Base-by-base conservation (phyloP, 164 flowering plant genomes). In the Akebia trifoliata region DNA sequence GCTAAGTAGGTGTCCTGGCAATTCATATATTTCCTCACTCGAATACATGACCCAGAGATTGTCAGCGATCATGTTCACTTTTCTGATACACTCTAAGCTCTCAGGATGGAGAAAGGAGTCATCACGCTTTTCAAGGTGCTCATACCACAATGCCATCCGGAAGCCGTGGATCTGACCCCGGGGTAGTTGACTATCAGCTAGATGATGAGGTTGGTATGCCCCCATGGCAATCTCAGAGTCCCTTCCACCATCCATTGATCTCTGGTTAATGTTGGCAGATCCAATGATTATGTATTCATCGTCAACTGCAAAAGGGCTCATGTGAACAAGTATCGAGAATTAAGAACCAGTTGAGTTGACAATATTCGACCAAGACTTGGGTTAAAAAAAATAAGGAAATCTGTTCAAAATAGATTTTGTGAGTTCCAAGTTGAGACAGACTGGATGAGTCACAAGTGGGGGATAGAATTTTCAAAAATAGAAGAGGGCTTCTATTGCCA, bases 161-260 rank as follows among this genome's bases (percentile, higher is more conserved):
- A 86, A 81, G 17, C 96, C 89, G 60, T 84, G 80, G 30, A 88
- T 69, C 43, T 84, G 83, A 0, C 94, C 96, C 66, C 73, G 74
- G 15, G 83, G 82, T 20, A 77, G 80, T 43, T 73, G 51, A 9
- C 50, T 50, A 32, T 65, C 57, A 4, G 82, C 71, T 4, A 89
- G 54, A 37, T 89, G 87, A 54, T 71, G 50, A 2, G 91, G 93
- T 56, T 89, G 96, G 70, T 69, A 86, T 18, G 77, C 89, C 18
- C 94, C 96, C 89, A 86, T 84, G 4, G 93, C 93, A 24, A 88
- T 88, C 63, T 88, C 96, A 2, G 96, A 64, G 64, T 88, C 96
- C 61, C 96, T 75, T 0, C 72, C 81, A 4, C 93, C 96, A 26
- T 83, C 96, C 92, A 87, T 76, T 29, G 96, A 87, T 50, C 96